These are phyloP conservation scores for Mimosa bimucronata DNA, from an alignment of 306 rosid genomes.

Conservation along the genomic window DNA sequence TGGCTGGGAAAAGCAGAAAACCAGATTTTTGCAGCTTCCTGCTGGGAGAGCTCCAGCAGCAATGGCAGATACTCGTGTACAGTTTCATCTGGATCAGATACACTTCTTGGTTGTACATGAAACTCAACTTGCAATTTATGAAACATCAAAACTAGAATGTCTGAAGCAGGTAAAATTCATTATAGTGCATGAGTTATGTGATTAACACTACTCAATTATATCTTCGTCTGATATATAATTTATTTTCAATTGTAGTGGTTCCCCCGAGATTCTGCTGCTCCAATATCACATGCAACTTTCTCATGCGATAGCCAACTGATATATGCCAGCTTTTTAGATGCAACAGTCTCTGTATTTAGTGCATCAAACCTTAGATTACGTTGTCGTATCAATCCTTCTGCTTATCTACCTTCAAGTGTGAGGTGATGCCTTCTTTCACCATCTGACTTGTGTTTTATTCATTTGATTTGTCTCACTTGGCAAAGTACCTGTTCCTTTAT, in stretches of 20 bases:
- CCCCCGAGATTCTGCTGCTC: constrained; percentile 79
- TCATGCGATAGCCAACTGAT: constrained; percentile 94
- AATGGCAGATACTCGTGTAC: constrained; percentile 90
- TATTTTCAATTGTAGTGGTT: constrained; percentile 63
- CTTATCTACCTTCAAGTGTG: constrained; percentile 80
- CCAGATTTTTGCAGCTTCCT: constrained; percentile 81
- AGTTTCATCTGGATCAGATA: constrained; percentile 89
- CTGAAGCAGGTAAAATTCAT: constrained; percentile 68
- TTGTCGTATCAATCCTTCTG: constrained; percentile 85
- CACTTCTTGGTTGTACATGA: constrained; percentile 93
- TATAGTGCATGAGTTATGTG: constrained; percentile 1
- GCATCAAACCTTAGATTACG: constrained; percentile 81
- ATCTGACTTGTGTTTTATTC: background rate
- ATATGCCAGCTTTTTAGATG: constrained; percentile 91
- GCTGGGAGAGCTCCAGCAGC: constrained; percentile 77
- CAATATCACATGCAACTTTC: constrained; percentile 93
- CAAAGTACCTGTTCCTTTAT: constrained; percentile 1
- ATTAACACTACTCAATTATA: background rate
- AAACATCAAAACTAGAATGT: constrained; percentile 81
- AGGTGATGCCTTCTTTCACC: constrained; percentile 55
- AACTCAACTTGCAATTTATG: constrained; percentile 94
- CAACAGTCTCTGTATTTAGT: constrained; percentile 73
- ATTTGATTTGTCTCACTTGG: constrained; percentile 11
- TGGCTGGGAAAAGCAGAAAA: constrained; percentile 94
- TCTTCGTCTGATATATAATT: constrained; percentile 31